Base-by-base conservation (phyloP, 2,329 filamentous ascomycete genomes). In the Camillea tinctor region DNA sequence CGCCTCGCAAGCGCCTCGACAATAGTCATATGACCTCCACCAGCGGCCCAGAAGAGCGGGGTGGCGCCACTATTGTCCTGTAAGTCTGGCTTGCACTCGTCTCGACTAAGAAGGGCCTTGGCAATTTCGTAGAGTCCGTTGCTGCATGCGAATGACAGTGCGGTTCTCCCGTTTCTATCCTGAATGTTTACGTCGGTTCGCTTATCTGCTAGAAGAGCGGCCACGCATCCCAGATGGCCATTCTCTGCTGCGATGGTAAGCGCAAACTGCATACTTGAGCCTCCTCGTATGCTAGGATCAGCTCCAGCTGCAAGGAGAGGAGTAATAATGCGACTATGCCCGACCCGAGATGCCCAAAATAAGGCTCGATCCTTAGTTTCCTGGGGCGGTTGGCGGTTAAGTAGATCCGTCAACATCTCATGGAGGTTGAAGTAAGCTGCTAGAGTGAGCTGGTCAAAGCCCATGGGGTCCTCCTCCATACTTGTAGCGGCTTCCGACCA, bases 341-440 rank as follows among this genome's bases (percentile, higher is more conserved):
- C 68, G 59, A 62, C 66, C 40, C 66, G 60, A 8, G 72, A 68
- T 20, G 72, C 72, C 73, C 73, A 76, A 60, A 68, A 75, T 23
- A 72, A 60, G 17, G 68, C 68, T 22, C 61, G 60, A 55, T 66
- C 62, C 60, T 66, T 60, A 5, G 19, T 20, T 6, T 50, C n/a
- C 23, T 64, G 48, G 9, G 59, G 49, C 11, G 26, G 59, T 54
- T 52, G 63, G 11, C 55, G 17, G 49, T 26, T 62, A 50, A 70
- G 57, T 9, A 65, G 50, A 15, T 64, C 56, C 7, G 59, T 48
- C 21, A 76, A 57, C 13, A 68, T 63, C 2, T 61, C 57, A 20
- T 64, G 17, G n/a, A 72, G 55, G 51, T 74, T 70, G 61, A 77
- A 76, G 52, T 73, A 73, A 40, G 70, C 67, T 22, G 72, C 72